Percentiles rank a stretch among this genome's conserved stretches.
phyloP scores from a whole-genome alignment of 2,329 filamentous ascomycete genomes.

The Colletotrichum sp. region DNA sequence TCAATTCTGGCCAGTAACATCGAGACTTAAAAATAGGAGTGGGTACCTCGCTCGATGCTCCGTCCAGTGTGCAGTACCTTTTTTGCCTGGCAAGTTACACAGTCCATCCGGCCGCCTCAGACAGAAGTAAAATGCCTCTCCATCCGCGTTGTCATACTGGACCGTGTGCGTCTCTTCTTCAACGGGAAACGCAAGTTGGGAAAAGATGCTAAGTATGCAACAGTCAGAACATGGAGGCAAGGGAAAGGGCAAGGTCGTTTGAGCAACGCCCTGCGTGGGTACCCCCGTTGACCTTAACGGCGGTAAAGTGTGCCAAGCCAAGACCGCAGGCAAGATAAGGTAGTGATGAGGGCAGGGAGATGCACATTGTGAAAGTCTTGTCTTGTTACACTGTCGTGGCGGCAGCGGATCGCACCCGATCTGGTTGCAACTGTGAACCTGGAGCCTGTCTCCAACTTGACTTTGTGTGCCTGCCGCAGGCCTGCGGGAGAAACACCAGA shows the following conservation, averaged over 20 bases:
- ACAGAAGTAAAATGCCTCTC: neutral
- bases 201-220: neutral
- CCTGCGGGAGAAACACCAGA: neutral
- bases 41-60: neutral
- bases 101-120: neutral
- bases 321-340: neutral
- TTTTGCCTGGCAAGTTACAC: neutral
- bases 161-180: neutral
- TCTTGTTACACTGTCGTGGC: neutral
- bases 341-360: neutral
- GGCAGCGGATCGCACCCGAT: slow-evolving; percentile 1
- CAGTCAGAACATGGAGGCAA: neutral
- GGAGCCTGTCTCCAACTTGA: neutral
- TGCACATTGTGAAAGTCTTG: neutral
- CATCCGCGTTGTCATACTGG: neutral
- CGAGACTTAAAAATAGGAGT: neutral
- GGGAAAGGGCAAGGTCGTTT: neutral
- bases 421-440: neutral
- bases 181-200: neutral
- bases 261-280: neutral
- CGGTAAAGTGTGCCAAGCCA: slow-evolving; percentile 1
- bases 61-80: neutral
- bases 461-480: neutral
- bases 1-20: neutral
- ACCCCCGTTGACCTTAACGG: neutral